These are phyloP conservation scores for Leccinum glutinopallens DNA, from an alignment of 1,284 basidiomycete species.

Conservation along the genomic window DNA sequence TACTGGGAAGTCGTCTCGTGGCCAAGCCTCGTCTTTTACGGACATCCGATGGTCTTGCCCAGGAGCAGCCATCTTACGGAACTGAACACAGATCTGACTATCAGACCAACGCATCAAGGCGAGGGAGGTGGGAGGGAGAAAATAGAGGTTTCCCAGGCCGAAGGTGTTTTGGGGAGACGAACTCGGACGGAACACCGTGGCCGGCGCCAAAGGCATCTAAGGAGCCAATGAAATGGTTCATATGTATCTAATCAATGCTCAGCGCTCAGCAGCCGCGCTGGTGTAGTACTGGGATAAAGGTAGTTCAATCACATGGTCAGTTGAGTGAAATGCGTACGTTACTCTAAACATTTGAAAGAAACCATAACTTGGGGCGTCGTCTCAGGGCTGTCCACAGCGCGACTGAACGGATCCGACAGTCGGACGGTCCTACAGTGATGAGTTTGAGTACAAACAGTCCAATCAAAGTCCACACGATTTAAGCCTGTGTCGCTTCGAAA, in stretches of 20 bases:
- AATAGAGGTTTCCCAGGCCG: background rate
- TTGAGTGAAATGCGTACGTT: background rate
- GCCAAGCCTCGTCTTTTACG: background rate
- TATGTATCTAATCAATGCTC: background rate
- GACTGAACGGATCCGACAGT: background rate
- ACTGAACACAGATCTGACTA: conserved; percentile 1
- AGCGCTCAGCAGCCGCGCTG: background rate
- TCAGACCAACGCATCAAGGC: conserved; percentile 9
- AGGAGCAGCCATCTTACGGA: background rate
- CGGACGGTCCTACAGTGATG: background rate
- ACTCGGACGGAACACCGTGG: background rate
- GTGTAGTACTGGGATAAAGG: background rate
- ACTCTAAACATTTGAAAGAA: background rate
- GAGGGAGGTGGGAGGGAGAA: conserved; percentile 1
- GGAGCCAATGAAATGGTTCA: background rate
- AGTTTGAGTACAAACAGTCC: too few species aligned
- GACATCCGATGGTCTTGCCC: background rate
- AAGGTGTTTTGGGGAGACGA: background rate
- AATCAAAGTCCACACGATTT: too few species aligned
- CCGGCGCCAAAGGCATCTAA: background rate
- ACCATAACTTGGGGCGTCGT: background rate
- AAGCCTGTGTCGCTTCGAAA: too few species aligned
- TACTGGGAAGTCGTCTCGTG: background rate
- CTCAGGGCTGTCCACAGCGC: background rate
- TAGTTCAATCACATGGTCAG: background rate